A percentile compares a stretch with the other conserved stretches of the same genome.
These are phyloP conservation scores for Schizothecium vesticola DNA, from an alignment of 495 filamentous ascomycete genomes.

Conservation along the genomic window DNA sequence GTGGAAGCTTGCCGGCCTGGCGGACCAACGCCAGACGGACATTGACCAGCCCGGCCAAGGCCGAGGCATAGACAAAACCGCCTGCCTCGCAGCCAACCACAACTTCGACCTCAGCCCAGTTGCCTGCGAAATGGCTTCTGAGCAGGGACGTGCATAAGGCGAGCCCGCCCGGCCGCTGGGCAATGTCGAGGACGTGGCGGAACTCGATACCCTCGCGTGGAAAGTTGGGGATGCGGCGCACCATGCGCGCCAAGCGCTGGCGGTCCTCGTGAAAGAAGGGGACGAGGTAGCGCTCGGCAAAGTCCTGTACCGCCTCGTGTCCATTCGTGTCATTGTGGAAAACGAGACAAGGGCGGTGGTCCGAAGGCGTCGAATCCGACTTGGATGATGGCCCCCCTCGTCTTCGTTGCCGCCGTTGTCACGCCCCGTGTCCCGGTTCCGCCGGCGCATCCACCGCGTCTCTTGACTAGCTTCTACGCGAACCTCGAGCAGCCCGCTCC, in stretches of 20 bases:
- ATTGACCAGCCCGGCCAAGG: constrained; percentile 43
- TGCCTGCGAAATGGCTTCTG: constrained; percentile 41
- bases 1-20: constrained; percentile 55
- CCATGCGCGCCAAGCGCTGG: constrained; percentile 48
- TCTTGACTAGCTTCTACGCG: constrained; percentile 43
- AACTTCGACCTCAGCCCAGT: constrained; percentile 44
- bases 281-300: constrained; percentile 45
- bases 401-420: constrained; percentile 23
- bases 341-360: constrained; percentile 38
- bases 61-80: constrained; percentile 54
- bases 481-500: constrained; percentile 52
- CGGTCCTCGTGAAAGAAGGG: constrained; percentile 48
- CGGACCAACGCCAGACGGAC: constrained; percentile 52
- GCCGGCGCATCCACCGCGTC: constrained; percentile 40
- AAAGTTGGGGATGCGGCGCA: constrained; percentile 46
- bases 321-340: constrained; percentile 48
- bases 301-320: constrained; percentile 33
- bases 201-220: constrained; percentile 50
- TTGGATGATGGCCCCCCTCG: neutral
- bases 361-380: neutral
- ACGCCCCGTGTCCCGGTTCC: neutral
- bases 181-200: constrained; percentile 55
- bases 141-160: constrained; percentile 51
- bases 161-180: constrained; percentile 50
- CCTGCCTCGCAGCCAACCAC: constrained; percentile 54